Evolutionary conservation across 2,329 filamentous ascomycete genomes (phyloP), one percentile per base, ranked within the genome.

Genomic region (Monosporascus ibericus): DNA sequence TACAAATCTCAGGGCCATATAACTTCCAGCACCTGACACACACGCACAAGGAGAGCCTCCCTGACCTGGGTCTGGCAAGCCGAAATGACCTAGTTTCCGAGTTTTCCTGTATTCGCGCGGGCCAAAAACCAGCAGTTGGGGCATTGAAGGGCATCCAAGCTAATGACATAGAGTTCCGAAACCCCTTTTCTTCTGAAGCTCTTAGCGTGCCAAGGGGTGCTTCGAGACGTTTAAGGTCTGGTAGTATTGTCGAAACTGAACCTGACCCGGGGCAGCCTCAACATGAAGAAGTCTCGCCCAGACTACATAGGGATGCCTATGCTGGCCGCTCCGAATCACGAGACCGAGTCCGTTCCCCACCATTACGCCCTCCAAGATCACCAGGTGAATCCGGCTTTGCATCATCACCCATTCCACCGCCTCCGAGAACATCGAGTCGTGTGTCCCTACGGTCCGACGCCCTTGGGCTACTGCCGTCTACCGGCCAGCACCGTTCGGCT

Each of bases 21-120:
- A 85, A 86, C 70, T 86, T 86, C 55, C 82, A 85, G 62, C 83
- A 86, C 65, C 73, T 86, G 36, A 76, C 79, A 4, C 82, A 85
- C 63, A 81, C 78, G 14, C 70, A 75, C 14, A 76, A 75, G 47
- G 76, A 82, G 30, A 70, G 76, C 48, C 53, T 77, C 3, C 67
- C 74, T 4, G 70, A 69, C 51, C 55, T 75, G 6, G 68, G 72
- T 42, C 66, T 69, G 27, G 60, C 68, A 3, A 75, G 70, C 58
- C 72, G 70, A 17, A 65, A 67, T 47, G 70, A 76, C 27, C 60
- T 75, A 48, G 70, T 71, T 15, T 71, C 72, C 11, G 76, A 78
- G 52, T 72, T 75, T 52, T 71, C 73, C 17, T 68, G 69, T 14
- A 60, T 73, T 48, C 71, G 71, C 44, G 66, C 68, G 36, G 68